phyloP scores from a whole-genome alignment of 495 filamentous ascomycete species.

The Penicillium goetzii region DNA sequence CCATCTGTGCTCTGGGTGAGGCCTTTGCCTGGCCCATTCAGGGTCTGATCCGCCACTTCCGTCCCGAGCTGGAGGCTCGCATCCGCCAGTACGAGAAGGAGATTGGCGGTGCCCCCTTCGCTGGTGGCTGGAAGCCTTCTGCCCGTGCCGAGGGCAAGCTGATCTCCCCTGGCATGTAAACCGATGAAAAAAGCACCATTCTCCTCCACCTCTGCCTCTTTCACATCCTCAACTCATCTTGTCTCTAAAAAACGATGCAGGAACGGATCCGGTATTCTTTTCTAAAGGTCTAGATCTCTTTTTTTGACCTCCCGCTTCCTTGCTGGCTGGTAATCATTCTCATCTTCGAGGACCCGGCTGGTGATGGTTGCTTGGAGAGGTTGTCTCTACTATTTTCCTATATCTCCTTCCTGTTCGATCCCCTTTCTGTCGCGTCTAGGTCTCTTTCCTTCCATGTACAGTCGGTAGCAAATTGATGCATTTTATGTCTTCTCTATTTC shows the following conservation, averaged over 20 bases:
- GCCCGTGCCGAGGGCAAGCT: conserved; percentile 76
- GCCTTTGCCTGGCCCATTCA: conserved; percentile 99
- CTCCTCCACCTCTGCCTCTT: conserved; percentile 17
- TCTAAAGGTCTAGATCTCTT: conserved; percentile 27
- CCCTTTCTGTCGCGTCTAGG: conserved; percentile 40
- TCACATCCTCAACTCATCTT: conserved; percentile 16
- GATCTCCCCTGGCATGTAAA: conserved; percentile 75
- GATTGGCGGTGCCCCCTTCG: conserved; percentile 67
- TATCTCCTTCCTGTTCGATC: conserved; percentile 30
- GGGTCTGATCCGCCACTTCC: conserved; percentile 95
- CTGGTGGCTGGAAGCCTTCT: conserved; percentile 86
- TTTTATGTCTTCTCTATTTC: conserved; percentile 29
- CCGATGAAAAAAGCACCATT: conserved; percentile 2
- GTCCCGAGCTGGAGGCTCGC: conserved; percentile 88
- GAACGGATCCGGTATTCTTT: conserved; percentile 24
- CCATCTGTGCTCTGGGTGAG: conserved; percentile 96
- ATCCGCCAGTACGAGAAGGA: conserved; percentile 73
- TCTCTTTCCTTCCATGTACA: conserved; percentile 37
- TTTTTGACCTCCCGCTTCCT: conserved; percentile 16
- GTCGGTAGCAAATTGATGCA: conserved; percentile 44
- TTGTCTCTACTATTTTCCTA: conserved; percentile 32
- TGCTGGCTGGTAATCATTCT: conserved; percentile 24
- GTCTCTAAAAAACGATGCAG: conserved; percentile 31
- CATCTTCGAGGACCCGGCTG: background rate
- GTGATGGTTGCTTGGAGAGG: conserved; percentile 8